Base-by-base conservation (phyloP, 2,329 filamentous ascomycete genomes). In the Arthrobotrys musiformis region DNA sequence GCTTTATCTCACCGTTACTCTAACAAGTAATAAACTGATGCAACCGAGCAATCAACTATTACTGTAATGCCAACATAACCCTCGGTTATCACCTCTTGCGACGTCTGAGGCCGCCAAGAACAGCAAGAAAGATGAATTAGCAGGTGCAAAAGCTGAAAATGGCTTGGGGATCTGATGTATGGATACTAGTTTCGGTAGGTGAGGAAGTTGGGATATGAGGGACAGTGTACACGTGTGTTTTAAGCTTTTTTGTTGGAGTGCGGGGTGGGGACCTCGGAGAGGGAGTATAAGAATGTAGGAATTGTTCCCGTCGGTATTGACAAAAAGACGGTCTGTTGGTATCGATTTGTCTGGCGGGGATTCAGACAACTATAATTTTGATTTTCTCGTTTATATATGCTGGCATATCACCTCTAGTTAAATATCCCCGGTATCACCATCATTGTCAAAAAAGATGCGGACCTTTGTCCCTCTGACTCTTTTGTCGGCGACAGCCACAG, bases 391-490 rank as follows among this genome's bases (percentile, higher is more conserved):
- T 42, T 17, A 17, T 42, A 42, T 42, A 42, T 42, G n/a, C 40
- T 1, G 40, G 40, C 40, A 42, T 42, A 42, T 19, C 40, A 1
- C 11, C n/a, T 17, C 11, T 9, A n/a, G n/a, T 17, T 42, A n/a
- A 42, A 42, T 19, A 17, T 2, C 5, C n/a, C 1, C 15, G 4
- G 2, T 42, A 42, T 17, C 4, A 2, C 11, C 37, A 42, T n/a
- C n/a, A 15, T 42, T 2, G 11, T 15, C 8, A 48, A 17, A 8
- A 48, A 61, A 50, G 22, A 76, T 76, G 73, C 40, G 42, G 17
- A 9, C n/a, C 7, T 26, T 66, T 9, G 8, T 50, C 13, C 42
- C 42, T 1, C 26, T 77, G 1, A 19, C 58, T 11, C 40, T 77
- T 4, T n/a, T 70, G 0, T 42, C 42, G 13, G 40, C 60, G 1